Evolutionary conservation across 2,329 filamentous ascomycete species (phyloP), one percentile per base, ranked within the genome.

Genomic region (Trichoderma atroviride): DNA sequence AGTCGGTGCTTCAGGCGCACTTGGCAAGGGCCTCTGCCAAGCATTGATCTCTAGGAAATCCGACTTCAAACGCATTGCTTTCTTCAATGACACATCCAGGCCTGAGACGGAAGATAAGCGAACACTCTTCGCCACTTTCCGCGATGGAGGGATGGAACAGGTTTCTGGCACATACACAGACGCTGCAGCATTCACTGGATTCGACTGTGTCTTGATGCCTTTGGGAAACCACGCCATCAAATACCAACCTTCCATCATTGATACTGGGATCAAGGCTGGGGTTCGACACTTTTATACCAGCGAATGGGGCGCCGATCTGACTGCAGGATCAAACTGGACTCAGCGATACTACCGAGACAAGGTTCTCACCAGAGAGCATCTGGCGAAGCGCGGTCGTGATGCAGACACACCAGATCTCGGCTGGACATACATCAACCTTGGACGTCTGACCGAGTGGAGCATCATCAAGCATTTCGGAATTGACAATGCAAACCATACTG

Each of bases 191-290:
- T 56, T 56, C 19, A 9, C 13, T 40, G 62, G 62, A 7, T 65
- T 65, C n/a, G 62, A 65, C 10, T 65, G 62, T 31, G 62, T 65
- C 16, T 40, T 65, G 62, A 65, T 65, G 62, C 50, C 62, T 11
- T 27, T 65, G 7, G 62, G 62, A 22, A 65, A 65, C n/a, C 62
- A 65, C 33, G 62, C 62, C 13, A 43, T 65, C 2, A 65, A 65
- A 43, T 65, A 43, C 22, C 62, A 65, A 4, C 62, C 62, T 19
- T 56, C 27, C n/a, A 65, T 65, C 47, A 65, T 65, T 27, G 62
- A 65, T 33, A 29, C 50, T 6, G 50, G 31, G 6, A 65, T 65
- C 24, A 33, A 31, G 27, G 62, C 62, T 14, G 62, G 62, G 29
- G 62, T 65, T n/a, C 62, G 62, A 7, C 62, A 65, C 11, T 65